A percentile compares a stretch with the other conserved stretches of the same genome.
Conservation (phyloP, 495 filamentous ascomycete genomes). For the Podospora sp. region DNA sequence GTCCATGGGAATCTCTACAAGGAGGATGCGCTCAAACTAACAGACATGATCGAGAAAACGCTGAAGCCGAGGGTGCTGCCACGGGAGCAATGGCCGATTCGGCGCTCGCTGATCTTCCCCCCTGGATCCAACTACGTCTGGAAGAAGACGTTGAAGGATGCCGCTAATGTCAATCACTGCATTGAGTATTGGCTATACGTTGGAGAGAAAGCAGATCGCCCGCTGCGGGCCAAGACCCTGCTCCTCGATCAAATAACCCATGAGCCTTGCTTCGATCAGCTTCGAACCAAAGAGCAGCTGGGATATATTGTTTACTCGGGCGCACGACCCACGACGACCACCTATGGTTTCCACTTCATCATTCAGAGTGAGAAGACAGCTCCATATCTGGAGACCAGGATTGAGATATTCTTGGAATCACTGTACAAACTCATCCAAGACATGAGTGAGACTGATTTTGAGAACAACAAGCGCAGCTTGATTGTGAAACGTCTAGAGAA, state of each 20-base stretch:
- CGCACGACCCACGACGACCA: slow-evolving; percentile 65
- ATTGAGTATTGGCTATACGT: slow-evolving; percentile 89
- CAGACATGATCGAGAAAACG: slow-evolving; percentile 75
- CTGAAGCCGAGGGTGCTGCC: slow-evolving; percentile 77
- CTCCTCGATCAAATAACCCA: slow-evolving; percentile 90
- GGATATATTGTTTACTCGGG: slow-evolving; percentile 95
- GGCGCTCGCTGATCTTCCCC: slow-evolving; percentile 75
- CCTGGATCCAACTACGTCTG: slow-evolving; percentile 82
- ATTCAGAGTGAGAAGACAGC: slow-evolving; percentile 91
- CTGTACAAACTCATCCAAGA: slow-evolving; percentile 66
- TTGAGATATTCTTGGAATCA: slow-evolving; percentile 75
- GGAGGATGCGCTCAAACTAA: slow-evolving; percentile 88
- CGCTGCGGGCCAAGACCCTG: slow-evolving; percentile 71
- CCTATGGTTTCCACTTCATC: slow-evolving; percentile 83
- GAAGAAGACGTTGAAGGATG: slow-evolving; percentile 76
- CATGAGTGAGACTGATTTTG: slow-evolving; percentile 86
- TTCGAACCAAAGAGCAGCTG: slow-evolving; percentile 96
- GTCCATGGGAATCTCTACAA: slow-evolving; percentile 94
- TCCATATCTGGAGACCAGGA: slow-evolving; percentile 80
- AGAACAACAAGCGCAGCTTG: slow-evolving; percentile 85
- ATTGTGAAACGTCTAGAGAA: slow-evolving; percentile 89
- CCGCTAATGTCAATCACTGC: slow-evolving; percentile 93
- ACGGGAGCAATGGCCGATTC: slow-evolving; percentile 76
- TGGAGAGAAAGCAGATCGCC: slow-evolving; percentile 69
- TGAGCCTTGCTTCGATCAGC: slow-evolving; percentile 90